Percentiles rank a stretch among this genome's conserved stretches.
phyloP scores from a whole-genome alignment of 2,329 filamentous ascomycete genomes.

The Fusarium guadeloupense region DNA sequence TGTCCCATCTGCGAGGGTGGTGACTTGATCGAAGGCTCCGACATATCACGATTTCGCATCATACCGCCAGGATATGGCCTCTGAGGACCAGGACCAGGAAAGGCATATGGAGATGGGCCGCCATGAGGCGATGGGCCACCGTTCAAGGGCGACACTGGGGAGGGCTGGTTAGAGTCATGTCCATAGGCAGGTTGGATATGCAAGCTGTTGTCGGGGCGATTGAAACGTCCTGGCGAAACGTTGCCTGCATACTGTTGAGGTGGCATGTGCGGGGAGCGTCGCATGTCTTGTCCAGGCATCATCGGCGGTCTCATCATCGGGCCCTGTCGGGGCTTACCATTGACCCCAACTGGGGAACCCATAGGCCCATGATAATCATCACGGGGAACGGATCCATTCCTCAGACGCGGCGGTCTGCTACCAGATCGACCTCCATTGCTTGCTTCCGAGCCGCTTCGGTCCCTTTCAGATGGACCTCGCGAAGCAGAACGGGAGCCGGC shows the following conservation, averaged over 20 bases:
- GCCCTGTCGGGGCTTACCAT: constrained; percentile 43
- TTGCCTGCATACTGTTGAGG: constrained; percentile 49
- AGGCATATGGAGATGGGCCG: constrained; percentile 23
- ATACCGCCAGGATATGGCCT: constrained; percentile 32
- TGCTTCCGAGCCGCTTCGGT: constrained; percentile 65
- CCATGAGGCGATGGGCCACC: constrained; percentile 25
- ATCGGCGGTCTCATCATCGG: constrained; percentile 55
- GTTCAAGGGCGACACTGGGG: constrained; percentile 54
- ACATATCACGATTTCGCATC: constrained; percentile 59
- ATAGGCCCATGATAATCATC: constrained; percentile 49
- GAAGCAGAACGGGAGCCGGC: constrained; percentile 41
- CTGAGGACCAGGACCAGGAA: constrained; percentile 17
- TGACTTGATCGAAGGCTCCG: constrained; percentile 60
- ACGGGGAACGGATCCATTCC: constrained; percentile 50
- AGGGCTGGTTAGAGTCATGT: constrained; percentile 54
- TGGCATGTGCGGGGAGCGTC: constrained; percentile 58
- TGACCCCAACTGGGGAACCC: constrained; percentile 36
- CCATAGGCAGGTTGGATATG: constrained; percentile 36
- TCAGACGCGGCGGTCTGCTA: constrained; percentile 52
- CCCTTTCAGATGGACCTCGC: constrained; percentile 54
- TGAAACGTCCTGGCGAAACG: constrained; percentile 37
- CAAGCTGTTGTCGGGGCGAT: constrained; percentile 35
- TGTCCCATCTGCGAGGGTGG: constrained; percentile 56
- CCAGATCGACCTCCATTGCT: constrained; percentile 56
- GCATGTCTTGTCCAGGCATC: constrained; percentile 57